These are phyloP conservation scores for Rhodotorula taiwanensis DNA, from an alignment of 768 basidiomycete genomes.

Conservation along the genomic window DNA sequence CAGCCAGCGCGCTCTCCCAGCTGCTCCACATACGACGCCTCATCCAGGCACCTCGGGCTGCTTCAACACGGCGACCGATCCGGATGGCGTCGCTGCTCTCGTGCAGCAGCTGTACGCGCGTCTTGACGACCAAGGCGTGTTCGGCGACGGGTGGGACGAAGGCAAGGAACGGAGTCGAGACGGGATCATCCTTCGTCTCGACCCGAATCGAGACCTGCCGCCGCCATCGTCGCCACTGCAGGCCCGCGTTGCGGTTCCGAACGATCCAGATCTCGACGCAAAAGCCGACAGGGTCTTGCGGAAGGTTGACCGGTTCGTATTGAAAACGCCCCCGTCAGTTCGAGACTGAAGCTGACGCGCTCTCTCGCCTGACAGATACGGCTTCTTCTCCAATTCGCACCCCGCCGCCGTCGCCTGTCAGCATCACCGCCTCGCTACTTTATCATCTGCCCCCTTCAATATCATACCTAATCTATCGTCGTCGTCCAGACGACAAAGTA, in stretches of 20 bases:
- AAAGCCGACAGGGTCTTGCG: constrained; percentile 66
- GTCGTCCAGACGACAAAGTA: constrained; percentile 1
- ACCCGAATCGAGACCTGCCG: constrained; percentile 47
- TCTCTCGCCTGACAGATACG: constrained; percentile 57
- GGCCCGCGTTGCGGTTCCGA: constrained; percentile 47
- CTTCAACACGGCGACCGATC: constrained; percentile 17
- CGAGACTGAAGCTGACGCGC: not conserved
- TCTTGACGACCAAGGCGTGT: constrained; percentile 81
- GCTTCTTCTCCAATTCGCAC: constrained; percentile 70
- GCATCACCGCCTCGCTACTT: constrained; percentile 66
- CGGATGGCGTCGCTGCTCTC: constrained; percentile 52
- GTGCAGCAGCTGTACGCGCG: constrained; percentile 82
- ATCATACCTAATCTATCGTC: constrained; percentile 54
- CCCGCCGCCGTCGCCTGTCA: constrained; percentile 50
- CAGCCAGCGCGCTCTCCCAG: not conserved
- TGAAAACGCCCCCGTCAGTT: not conserved
- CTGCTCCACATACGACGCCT: not conserved
- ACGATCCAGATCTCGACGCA: constrained; percentile 57
- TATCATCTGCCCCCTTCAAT: constrained; percentile 57
- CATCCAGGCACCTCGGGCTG: constrained; percentile 13
- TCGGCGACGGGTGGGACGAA: constrained; percentile 88
- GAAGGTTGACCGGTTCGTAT: constrained; percentile 57
- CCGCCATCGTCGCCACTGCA: not conserved
- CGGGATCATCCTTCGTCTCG: constrained; percentile 45
- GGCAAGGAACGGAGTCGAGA: constrained; percentile 85